A percentile compares a stretch with the other conserved stretches of the same genome.
Conservation (phyloP, 2,329 filamentous ascomycete species). For the Sporothrix inflata region DNA sequence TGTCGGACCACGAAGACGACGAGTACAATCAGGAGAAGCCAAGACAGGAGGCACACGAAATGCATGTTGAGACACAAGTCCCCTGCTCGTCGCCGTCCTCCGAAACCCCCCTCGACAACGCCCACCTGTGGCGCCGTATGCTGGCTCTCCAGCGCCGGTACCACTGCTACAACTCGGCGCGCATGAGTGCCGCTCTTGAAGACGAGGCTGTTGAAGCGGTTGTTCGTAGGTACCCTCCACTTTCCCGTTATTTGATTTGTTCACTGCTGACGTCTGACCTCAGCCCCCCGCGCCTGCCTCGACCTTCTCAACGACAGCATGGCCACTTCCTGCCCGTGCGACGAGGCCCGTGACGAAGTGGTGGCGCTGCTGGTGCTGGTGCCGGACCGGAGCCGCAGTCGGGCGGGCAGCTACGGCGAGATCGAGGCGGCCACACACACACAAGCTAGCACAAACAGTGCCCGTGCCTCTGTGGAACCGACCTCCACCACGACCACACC, state of each 20-base stretch:
- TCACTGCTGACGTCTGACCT: neutral
- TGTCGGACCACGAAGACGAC: conserved; percentile 31
- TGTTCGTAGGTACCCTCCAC: conserved; percentile 42
- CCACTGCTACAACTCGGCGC: conserved; percentile 50
- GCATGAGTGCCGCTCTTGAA: conserved; percentile 49
- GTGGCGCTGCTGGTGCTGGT: conserved; percentile 33
- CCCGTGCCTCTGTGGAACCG: too few relatives aligned
- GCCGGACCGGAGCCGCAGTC: conserved; percentile 8
- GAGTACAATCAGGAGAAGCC: neutral
- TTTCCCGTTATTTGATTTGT: neutral
- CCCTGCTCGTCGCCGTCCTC: too few relatives aligned
- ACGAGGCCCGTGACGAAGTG: conserved; percentile 37
- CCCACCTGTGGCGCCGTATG: conserved; percentile 49
- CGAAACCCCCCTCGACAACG: conserved; percentile 39
- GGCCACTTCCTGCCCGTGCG: conserved; percentile 33
- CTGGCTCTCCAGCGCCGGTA: conserved; percentile 47
- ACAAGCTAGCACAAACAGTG: neutral
- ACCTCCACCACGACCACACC: neutral
- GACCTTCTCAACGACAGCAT: conserved; percentile 42
- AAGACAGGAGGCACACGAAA: neutral
- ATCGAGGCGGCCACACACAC: neutral
- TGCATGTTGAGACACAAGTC: neutral
- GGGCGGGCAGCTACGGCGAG: neutral
- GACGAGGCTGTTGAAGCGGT: conserved; percentile 42
- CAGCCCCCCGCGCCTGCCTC: conserved; percentile 40